Conservation (phyloP, 2,329 filamentous ascomycete genomes). For the Aspergillus hiratsukae region DNA sequence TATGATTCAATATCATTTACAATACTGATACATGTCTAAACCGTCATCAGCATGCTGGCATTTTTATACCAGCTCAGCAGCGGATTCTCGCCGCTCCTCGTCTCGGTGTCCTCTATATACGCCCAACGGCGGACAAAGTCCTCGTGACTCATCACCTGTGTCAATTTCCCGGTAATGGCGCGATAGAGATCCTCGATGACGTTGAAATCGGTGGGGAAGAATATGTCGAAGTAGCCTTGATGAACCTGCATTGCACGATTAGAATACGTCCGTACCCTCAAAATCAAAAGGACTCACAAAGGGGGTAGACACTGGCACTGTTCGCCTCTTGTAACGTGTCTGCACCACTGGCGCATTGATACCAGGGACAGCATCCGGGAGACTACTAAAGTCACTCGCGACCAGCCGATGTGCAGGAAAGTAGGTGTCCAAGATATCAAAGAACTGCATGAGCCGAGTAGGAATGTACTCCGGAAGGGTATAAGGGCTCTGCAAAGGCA, state of each 20-base stretch:
- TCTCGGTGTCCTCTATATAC: slow-evolving; percentile 83
- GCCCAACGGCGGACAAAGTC: slow-evolving; percentile 90
- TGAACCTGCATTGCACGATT: slow-evolving; percentile 62
- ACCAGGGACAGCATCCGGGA: slow-evolving; percentile 78
- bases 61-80: slow-evolving; percentile 92
- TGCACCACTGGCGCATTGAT: slow-evolving; percentile 94
- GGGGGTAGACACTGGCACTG: slow-evolving; percentile 84
- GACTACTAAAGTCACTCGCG: slow-evolving; percentile 81
- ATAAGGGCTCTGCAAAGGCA: slow-evolving; percentile 72
- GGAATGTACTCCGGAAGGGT: slow-evolving; percentile 88
- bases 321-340: slow-evolving; percentile 81
- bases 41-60: slow-evolving; percentile 83
- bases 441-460: slow-evolving; percentile 93
- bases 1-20: not conserved
- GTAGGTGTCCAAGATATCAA: slow-evolving; percentile 79
- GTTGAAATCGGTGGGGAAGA: slow-evolving; percentile 93
- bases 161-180: slow-evolving; percentile 87
- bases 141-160: slow-evolving; percentile 77
- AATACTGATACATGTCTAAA: slow-evolving; percentile 44
- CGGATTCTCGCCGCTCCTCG: slow-evolving; percentile 87
- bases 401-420: slow-evolving; percentile 89
- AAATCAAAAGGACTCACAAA: slow-evolving; percentile 58
- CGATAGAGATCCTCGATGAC: slow-evolving; percentile 90
- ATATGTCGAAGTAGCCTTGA: slow-evolving; percentile 97
- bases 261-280: not conserved